These are phyloP conservation scores for Oryza punctata DNA, from an alignment of 176 grass and related monocot genomes.

Conservation along the genomic window DNA sequence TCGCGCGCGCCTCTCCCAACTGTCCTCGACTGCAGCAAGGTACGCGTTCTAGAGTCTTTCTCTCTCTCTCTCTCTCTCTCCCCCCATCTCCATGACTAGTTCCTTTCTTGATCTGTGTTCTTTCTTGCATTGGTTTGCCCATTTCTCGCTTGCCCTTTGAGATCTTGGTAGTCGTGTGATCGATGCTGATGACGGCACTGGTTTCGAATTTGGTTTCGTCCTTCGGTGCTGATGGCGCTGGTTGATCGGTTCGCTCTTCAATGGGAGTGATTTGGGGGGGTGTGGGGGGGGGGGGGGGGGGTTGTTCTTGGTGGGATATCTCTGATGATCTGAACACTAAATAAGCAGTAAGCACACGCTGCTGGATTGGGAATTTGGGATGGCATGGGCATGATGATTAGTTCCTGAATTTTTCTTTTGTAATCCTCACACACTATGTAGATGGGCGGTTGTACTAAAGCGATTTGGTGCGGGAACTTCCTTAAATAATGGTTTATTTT, in stretches of 20 bases:
- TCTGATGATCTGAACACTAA: too few relatives aligned
- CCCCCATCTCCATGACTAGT: too few relatives aligned
- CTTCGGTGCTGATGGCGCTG: not conserved
- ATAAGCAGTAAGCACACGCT: too few relatives aligned
- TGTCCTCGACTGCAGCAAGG: not conserved
- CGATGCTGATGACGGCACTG: not conserved
- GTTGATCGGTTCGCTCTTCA: not conserved
- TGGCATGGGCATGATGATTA: too few relatives aligned
- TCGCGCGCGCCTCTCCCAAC: not conserved
- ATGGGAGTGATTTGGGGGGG: not conserved
- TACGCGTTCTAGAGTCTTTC: not conserved
- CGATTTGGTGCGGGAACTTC: too few relatives aligned
- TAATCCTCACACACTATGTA: too few relatives aligned
- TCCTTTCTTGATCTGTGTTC: not conserved
- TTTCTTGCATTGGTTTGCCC: not conserved
- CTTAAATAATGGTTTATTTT: too few relatives aligned
- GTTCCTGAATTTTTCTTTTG: too few relatives aligned
- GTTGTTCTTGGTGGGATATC: not conserved
- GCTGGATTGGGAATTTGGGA: too few relatives aligned
- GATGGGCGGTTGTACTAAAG: too few relatives aligned
- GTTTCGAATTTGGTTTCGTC: not conserved
- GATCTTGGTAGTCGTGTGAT: not conserved
- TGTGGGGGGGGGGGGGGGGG: not conserved
- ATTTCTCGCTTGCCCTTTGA: not conserved
- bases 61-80: not conserved